These are phyloP conservation scores for Breynia disticha DNA, from an alignment of 441 rosid species.

Conservation along the genomic window DNA sequence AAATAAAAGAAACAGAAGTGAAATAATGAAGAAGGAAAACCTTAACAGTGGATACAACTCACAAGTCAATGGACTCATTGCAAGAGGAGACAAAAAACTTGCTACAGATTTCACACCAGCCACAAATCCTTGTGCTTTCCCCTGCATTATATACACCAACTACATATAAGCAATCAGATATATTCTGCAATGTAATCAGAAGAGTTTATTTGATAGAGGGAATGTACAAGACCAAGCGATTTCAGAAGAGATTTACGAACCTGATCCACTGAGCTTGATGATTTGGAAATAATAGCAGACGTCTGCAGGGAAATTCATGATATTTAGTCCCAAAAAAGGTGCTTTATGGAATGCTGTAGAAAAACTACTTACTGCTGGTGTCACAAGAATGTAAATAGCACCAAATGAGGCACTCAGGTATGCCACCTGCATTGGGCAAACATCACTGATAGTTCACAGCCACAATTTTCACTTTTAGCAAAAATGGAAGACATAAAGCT, in stretches of 20 bases:
- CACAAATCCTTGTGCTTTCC: slow-evolving; percentile 48
- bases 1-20: not conserved
- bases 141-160: slow-evolving; percentile 20
- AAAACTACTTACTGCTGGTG: slow-evolving; percentile 32
- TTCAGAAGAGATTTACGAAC: slow-evolving; percentile 20
- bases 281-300: slow-evolving; percentile 46
- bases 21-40: not conserved
- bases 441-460: not conserved
- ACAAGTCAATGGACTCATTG: slow-evolving; percentile 53
- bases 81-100: slow-evolving; percentile 42
- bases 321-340: not conserved
- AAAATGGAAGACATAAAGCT: too few relatives aligned
- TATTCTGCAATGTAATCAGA: not conserved
- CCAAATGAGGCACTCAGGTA: slow-evolving; percentile 49
- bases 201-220: too few relatives aligned
- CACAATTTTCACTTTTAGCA: too few relatives aligned
- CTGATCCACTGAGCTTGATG: slow-evolving; percentile 41
- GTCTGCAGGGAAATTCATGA: slow-evolving; percentile 25
- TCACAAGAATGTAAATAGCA: slow-evolving; percentile 39
- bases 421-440: slow-evolving; percentile 34
- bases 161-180: not conserved
- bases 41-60: slow-evolving; percentile 11
- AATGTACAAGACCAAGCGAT: too few relatives aligned
- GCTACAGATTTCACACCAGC: slow-evolving; percentile 46
- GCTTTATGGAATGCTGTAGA: not conserved